Evolutionary conservation across 306 rosid species (phyloP).

Genomic region (Prunus kanzakura): DNA sequence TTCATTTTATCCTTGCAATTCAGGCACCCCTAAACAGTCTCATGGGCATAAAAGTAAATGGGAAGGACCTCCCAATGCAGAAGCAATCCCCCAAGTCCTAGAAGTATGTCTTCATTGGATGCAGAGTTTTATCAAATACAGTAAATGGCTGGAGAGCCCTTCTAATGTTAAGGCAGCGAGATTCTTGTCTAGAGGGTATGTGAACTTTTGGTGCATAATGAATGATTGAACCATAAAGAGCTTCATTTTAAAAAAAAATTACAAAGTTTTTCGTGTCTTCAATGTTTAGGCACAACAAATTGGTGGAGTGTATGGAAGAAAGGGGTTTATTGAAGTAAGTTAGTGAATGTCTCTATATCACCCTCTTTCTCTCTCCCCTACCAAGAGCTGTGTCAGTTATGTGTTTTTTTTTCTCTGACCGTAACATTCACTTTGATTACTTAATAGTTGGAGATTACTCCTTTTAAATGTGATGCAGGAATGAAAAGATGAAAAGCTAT

Average conservation of each 20-base stretch:
- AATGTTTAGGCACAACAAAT: conserved; percentile 68
- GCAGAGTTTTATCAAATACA: conserved; percentile 85
- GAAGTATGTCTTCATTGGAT: conserved; percentile 95
- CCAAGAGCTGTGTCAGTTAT: neutral
- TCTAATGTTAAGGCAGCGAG: conserved; percentile 92
- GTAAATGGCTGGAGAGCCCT: conserved; percentile 88
- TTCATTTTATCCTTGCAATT: conserved; percentile 77
- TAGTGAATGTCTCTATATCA: conserved; percentile 22
- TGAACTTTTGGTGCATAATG: conserved; percentile 19
- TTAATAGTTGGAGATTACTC: neutral
- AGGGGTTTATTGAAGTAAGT: conserved; percentile 69
- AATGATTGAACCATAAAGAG: conserved; percentile 24
- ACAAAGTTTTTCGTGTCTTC: conserved; percentile 13
- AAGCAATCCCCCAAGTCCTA: conserved; percentile 68
- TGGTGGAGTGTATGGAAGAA: conserved; percentile 76
- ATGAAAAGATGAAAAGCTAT: conserved; percentile 39
- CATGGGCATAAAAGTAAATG: conserved; percentile 59
- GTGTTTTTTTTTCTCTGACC: neutral
- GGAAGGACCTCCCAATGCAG: conserved; percentile 80
- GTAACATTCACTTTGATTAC: neutral
- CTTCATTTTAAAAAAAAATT: conserved; percentile 18
- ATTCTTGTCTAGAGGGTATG: conserved; percentile 89
- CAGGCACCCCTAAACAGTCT: conserved; percentile 46
- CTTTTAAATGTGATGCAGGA: conserved; percentile 60
- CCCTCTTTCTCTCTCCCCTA: conserved; percentile 11